Conservation (phyloP, 805 yeast genomes). For the Clavispora phyllophila region DNA sequence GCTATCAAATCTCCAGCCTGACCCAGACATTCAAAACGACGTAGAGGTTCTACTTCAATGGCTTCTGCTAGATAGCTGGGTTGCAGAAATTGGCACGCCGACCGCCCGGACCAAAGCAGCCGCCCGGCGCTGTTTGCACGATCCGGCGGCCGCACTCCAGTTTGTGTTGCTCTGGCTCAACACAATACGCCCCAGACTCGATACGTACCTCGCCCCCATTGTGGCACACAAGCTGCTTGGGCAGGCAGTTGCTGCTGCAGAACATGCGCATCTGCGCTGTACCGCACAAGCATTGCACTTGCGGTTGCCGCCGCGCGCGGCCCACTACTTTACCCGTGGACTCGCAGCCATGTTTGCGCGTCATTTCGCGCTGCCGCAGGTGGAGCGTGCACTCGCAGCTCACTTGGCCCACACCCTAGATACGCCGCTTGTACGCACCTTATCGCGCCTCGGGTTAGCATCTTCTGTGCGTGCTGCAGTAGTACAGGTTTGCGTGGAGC, state of each 20-base stretch:
- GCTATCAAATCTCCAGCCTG: constrained; percentile 11
- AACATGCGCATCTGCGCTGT: constrained; percentile 20
- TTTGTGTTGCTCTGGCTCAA: constrained; percentile 30
- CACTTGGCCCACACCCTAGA: constrained; percentile 1
- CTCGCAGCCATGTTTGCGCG: constrained; percentile 24
- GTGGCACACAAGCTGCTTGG: constrained; percentile 2
- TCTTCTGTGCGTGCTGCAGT: constrained; percentile 18
- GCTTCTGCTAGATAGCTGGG: constrained; percentile 11
- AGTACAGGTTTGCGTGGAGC: constrained; percentile 32
- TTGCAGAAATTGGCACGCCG: constrained; percentile 21
- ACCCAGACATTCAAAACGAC: constrained; percentile 31
- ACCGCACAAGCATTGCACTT: constrained; percentile 18
- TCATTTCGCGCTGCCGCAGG: constrained; percentile 8
- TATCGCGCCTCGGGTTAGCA: constrained; percentile 12
- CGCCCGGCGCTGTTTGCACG: constrained; percentile 32
- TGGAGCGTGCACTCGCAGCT: constrained; percentile 4
- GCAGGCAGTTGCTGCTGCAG: constrained; percentile 10
- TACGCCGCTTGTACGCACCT: not conserved
- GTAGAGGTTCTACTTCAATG: constrained; percentile 28
- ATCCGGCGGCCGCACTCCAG: constrained; percentile 26
- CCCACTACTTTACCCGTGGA: constrained; percentile 22
- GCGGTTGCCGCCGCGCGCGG: constrained; percentile 17
- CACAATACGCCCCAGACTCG: constrained; percentile 23
- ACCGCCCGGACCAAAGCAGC: constrained; percentile 28
- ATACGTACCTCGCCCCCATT: constrained; percentile 7